Conservation (phyloP, 2,329 filamentous ascomycete species). For the Apiospora marii region DNA sequence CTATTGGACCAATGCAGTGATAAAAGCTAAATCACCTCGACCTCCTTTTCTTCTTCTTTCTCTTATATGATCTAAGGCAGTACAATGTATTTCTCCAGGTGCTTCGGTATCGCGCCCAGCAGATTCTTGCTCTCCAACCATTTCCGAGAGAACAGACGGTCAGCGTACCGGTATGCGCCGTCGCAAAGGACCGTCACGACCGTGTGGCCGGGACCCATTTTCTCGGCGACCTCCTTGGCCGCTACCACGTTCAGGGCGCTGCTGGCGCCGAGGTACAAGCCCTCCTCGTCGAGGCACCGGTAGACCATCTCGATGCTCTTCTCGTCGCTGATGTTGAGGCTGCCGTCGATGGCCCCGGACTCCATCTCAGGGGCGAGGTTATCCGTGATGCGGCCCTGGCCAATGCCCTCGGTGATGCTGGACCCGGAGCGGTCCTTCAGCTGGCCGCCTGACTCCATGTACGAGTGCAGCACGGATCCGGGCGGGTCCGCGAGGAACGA, state of each 20-base stretch:
- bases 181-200: constrained; percentile 95
- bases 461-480: constrained; percentile 90
- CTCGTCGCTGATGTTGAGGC: constrained; percentile 85
- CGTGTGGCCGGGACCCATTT: constrained; percentile 85
- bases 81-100: constrained; percentile 93
- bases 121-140: constrained; percentile 91
- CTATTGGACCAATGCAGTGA: neutral
- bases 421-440: constrained; percentile 82
- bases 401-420: constrained; percentile 97
- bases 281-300: constrained; percentile 93
- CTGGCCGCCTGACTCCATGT: constrained; percentile 85
- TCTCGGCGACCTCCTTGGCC: constrained; percentile 91
- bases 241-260: constrained; percentile 95
- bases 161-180: constrained; percentile 96
- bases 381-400: constrained; percentile 95
- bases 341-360: constrained; percentile 82
- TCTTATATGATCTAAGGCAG: constrained; percentile 64
- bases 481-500: constrained; percentile 93
- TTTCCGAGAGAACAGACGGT: constrained; percentile 88
- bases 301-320: constrained; percentile 99
- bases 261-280: constrained; percentile 92
- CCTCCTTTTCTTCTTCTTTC: neutral
- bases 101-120: constrained; percentile 80
- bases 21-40: neutral
- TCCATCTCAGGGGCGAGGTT: constrained; percentile 88